Base-by-base conservation (phyloP, 345 rosid genomes). In the Salix viminalis region DNA sequence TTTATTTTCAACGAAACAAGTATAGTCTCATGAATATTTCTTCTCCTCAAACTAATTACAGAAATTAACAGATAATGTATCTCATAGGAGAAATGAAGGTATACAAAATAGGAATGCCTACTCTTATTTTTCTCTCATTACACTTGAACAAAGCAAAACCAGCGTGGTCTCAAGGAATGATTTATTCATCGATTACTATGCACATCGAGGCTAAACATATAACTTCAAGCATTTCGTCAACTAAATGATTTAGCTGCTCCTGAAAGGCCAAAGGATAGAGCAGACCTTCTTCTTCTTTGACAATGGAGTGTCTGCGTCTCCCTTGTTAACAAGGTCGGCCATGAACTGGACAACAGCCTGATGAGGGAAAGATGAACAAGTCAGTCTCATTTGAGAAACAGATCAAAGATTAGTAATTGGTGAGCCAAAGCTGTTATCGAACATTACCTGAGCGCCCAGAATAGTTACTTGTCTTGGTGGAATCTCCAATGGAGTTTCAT, bases 401-500 rank as follows among this genome's bases (percentile, higher is more conserved):
- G 12, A 5, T 12, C 60, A 61, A 32, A 71, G 23, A 2, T 1
- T 32, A 67, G 46, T 7, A 68, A 60, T 7, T 46, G 19, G 21
- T 1, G 23, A 77, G 36, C 30, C 21, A 50, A 75, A 52, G 42
- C 73, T 69, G 66, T 69, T 26, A 41, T 13, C 16, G 36, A 41
- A 62, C 24, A 61, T 77, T 87, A 90, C 94, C 89, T 87, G 89
- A 83, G 94, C 88, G 42, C 94, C 91, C 79, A 80, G 60, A 68
- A 83, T 79, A 65, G 79, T 44, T 18, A 87, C 88, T 70, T 87
- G 71, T 78, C 87, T 86, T 10, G 94, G 90, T 64, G 91, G 94
- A 74, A 87, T 77, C 84, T 88, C 89, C 65, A 90, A 68, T 7
- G 94, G 91, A 71, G 94, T 88, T 82, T 87, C 91, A 50, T 86